Conservation (phyloP, 129 eudicot genomes). For the Mikania micrantha region DNA sequence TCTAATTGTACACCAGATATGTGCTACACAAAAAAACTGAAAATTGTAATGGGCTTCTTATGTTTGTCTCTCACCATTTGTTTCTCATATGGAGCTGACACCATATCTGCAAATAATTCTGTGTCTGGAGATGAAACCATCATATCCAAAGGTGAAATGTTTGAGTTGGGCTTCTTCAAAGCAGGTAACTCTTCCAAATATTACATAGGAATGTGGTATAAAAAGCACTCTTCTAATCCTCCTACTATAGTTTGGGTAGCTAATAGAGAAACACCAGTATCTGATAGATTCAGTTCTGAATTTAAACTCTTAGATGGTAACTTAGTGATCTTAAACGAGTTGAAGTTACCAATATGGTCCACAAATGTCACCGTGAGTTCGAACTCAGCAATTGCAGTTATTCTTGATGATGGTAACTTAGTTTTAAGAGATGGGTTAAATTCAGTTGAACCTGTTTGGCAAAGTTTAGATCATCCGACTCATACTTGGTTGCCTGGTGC, state of each 20-base stretch:
- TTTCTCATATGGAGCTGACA: slow-evolving; percentile 33
- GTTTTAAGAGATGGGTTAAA: slow-evolving; percentile 27
- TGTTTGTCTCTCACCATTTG: slow-evolving; percentile 11
- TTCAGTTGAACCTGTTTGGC: slow-evolving; percentile 34
- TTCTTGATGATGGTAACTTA: slow-evolving; percentile 46
- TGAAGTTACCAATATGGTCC: slow-evolving; percentile 48
- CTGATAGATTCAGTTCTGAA: slow-evolving; percentile 32
- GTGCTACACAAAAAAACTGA: neutral
- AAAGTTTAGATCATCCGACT: slow-evolving; percentile 48
- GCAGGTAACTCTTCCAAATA: slow-evolving; percentile 38
- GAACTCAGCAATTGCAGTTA: slow-evolving; percentile 28
- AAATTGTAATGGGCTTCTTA: slow-evolving; percentile 1
- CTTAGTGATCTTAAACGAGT: slow-evolving; percentile 43
- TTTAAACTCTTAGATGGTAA: slow-evolving; percentile 44
- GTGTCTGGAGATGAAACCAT: slow-evolving; percentile 37
- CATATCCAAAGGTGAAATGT: slow-evolving; percentile 30
- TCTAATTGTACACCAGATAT: neutral
- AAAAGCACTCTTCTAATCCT: slow-evolving; percentile 10
- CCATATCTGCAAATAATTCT: slow-evolving; percentile 27
- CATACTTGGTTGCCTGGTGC: slow-evolving; percentile 51
- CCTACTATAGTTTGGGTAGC: slow-evolving; percentile 62
- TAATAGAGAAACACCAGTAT: slow-evolving; percentile 50
- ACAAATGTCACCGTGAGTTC: slow-evolving; percentile 30
- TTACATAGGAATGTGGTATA: slow-evolving; percentile 42
- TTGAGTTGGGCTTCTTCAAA: slow-evolving; percentile 42